Evolutionary conservation across 1,139 yeast genomes (phyloP).

Genomic region (Suhomyces coccinellae): DNA sequence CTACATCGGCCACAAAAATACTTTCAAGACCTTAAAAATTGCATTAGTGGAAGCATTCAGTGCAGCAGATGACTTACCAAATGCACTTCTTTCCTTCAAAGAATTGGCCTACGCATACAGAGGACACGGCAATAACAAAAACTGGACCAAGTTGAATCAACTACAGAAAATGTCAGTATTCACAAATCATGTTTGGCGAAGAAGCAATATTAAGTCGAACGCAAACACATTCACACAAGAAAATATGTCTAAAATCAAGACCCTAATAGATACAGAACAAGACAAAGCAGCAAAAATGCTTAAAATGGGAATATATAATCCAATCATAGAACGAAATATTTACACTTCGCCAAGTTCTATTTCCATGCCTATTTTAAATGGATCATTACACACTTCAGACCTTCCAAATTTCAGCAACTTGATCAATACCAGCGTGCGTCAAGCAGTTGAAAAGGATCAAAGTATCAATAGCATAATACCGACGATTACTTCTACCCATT

Average conservation of each 20-base stretch:
- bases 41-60: conserved; percentile 37
- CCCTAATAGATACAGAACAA: conserved; percentile 23
- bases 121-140: conserved; percentile 17
- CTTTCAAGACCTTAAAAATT: conserved; percentile 30
- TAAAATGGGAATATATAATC: conserved; percentile 24
- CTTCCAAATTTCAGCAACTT: conserved; percentile 32
- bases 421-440: conserved; percentile 20
- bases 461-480: conserved; percentile 17
- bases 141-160: conserved; percentile 11
- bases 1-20: conserved; percentile 28
- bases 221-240: conserved; percentile 12
- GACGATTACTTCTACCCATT: conserved; percentile 27
- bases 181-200: conserved; percentile 28
- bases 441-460: conserved; percentile 14
- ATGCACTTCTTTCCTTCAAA: conserved; percentile 29
- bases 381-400: conserved; percentile 28
- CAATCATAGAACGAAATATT: conserved; percentile 30
- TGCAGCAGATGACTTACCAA: conserved; percentile 21
- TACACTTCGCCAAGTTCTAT: conserved; percentile 24
- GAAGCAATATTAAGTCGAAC: conserved; percentile 24
- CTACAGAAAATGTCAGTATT: conserved; percentile 18
- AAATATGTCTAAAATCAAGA: conserved; percentile 15
- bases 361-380: conserved; percentile 30
- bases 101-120: conserved; percentile 23
- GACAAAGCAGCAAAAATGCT: conserved; percentile 16